Base-by-base conservation (phyloP, 306 rosid genomes). In the Cucumis melo region DNA sequence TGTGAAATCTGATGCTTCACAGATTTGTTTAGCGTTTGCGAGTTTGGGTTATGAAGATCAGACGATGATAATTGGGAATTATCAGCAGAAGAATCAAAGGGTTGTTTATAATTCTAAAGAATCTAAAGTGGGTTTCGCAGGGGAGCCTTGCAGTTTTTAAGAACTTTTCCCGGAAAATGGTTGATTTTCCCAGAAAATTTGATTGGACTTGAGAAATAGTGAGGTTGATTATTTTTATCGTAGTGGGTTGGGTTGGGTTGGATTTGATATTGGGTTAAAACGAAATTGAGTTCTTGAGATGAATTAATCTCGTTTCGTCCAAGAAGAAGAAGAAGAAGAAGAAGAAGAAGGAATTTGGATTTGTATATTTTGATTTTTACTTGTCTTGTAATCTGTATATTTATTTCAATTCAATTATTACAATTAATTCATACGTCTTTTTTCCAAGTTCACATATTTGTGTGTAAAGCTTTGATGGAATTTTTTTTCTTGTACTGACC, bases 21-120 rank as follows among this genome's bases (percentile, higher is more conserved):
- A 86, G 82, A 84, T 85, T 66, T 93, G 98, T 80, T 83, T 91
- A 90, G 94, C 97, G 6, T 59, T 91, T 34, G 89, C 97, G 32
- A 88, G 96, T 72, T 86, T 90, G 73, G 73, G 82, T 7, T 76
- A 85, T 62, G 96, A 85, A 61, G 77, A 83, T 61, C 91, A 85
- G 74, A 80, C 78, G 3, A 81, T 84, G 11, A 90, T 93, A 8
- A 78, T 93, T 54, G 98, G 97, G 80, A 91, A 90, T 77, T 91
- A 85, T 75, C 98, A 91, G 85, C 98, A 93, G 82, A 90, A 83
- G 84, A 93, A 93, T 75, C 97, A 90, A 58, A 91, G 96, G 91
- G 90, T 93, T n/a, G 61, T 91, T 60, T 93, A 91, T 80, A 84
- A 93, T 81, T 78, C 82, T 29, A 83, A 88, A 83, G 84, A 83